Conservation (phyloP, 2,329 filamentous ascomycete genomes). For the Xylaria sp. region DNA sequence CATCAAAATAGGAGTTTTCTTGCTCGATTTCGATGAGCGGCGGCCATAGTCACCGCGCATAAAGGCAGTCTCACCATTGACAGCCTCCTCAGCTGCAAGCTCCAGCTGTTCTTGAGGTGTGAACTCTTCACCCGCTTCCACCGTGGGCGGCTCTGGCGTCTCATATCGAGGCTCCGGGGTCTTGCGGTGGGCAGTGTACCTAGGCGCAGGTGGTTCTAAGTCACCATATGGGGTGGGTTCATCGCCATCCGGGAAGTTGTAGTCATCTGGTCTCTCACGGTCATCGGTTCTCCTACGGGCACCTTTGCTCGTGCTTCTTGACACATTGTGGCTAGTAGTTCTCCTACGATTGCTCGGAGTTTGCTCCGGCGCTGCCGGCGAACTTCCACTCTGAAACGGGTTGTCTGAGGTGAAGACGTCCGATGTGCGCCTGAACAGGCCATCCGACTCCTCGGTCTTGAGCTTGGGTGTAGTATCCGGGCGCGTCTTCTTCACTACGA, state of each 20-base stretch:
- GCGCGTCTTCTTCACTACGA: slow-evolving; percentile 43
- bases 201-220: slow-evolving; percentile 67
- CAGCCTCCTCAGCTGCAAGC: slow-evolving; percentile 75
- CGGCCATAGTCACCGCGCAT: slow-evolving; percentile 53
- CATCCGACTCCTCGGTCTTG: slow-evolving; percentile 65
- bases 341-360: slow-evolving; percentile 62
- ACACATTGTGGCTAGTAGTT: slow-evolving; percentile 56
- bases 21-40: slow-evolving; percentile 55
- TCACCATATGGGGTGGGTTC: slow-evolving; percentile 60
- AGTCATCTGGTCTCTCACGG: slow-evolving; percentile 56
- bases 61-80: slow-evolving; percentile 61
- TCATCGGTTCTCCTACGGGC: slow-evolving; percentile 59
- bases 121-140: slow-evolving; percentile 89
- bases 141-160: slow-evolving; percentile 50
- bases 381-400: slow-evolving; percentile 89
- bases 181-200: slow-evolving; percentile 48
- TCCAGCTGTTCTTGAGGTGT: slow-evolving; percentile 90
- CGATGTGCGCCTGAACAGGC: slow-evolving; percentile 54
- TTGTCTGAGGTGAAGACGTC: slow-evolving; percentile 87
- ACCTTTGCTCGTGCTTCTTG: slow-evolving; percentile 55
- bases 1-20: slow-evolving; percentile 75
- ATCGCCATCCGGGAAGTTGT: slow-evolving; percentile 62
- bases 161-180: slow-evolving; percentile 50
- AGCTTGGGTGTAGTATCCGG: slow-evolving; percentile 60
- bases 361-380: slow-evolving; percentile 62